A percentile compares a stretch with the other conserved stretches of the same genome.
Evolutionary conservation across 2,329 filamentous ascomycete genomes (phyloP).

Genomic region (Endothia cerciana): DNA sequence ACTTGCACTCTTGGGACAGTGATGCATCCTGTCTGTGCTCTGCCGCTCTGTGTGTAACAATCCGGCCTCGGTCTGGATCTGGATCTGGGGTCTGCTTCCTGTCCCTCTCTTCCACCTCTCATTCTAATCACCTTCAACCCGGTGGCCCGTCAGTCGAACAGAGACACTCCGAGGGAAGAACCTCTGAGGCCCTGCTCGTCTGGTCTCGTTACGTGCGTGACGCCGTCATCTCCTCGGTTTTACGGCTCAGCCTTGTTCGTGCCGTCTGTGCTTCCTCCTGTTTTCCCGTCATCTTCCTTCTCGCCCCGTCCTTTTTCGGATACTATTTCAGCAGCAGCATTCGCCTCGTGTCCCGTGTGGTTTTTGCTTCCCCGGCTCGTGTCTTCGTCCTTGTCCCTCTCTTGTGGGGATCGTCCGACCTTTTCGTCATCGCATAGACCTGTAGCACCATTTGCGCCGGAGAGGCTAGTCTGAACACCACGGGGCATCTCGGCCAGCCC

Average conservation of each 20-base stretch:
- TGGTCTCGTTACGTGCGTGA: neutral
- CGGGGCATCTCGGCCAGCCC: neutral
- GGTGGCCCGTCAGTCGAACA: slow-evolving; percentile 4
- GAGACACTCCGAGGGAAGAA: neutral
- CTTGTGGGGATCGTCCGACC: slow-evolving; percentile 11
- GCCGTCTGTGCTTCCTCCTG: slow-evolving; percentile 17
- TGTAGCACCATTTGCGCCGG: slow-evolving; percentile 18
- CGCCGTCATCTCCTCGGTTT: slow-evolving; percentile 3
- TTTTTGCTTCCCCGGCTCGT: slow-evolving; percentile 1
- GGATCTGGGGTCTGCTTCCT: neutral
- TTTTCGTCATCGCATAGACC: slow-evolving; percentile 27
- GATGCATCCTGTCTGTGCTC: slow-evolving; percentile 12
- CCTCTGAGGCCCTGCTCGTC: neutral
- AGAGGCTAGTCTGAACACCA: neutral
- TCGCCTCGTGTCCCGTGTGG: slow-evolving; percentile 6
- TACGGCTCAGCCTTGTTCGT: slow-evolving; percentile 12
- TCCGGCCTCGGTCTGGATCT: slow-evolving; percentile 19
- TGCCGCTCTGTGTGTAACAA: neutral
- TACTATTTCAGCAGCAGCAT: slow-evolving; percentile 12
- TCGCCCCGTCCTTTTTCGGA: slow-evolving; percentile 15
- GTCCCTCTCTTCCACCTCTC: slow-evolving; percentile 8
- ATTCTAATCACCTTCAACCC: neutral
- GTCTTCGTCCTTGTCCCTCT: neutral
- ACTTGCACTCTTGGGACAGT: slow-evolving; percentile 10
- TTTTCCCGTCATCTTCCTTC: slow-evolving; percentile 20